A percentile compares a stretch with the other conserved stretches of the same genome.
These are phyloP conservation scores for Cyclocybe cylindracea DNA, from an alignment of 768 basidiomycete species.

Conservation along the genomic window DNA sequence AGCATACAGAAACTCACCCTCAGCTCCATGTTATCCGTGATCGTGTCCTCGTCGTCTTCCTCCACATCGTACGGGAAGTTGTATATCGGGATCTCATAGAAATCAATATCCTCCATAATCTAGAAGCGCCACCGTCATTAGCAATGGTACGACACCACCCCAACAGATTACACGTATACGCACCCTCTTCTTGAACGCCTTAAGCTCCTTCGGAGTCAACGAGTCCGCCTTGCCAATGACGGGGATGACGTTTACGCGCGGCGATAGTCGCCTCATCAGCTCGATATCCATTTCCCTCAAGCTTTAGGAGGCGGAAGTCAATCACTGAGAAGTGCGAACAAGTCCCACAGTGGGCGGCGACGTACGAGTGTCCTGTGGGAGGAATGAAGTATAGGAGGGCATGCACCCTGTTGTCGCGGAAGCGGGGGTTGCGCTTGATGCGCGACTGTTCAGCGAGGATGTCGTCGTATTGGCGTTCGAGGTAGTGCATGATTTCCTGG, in stretches of 20 bases:
- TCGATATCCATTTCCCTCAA: conserved; percentile 92
- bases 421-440: conserved; percentile 91
- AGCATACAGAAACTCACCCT: conserved; percentile 44
- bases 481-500: conserved; percentile 82
- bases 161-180: conserved; percentile 13
- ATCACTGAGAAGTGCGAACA: background rate
- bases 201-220: conserved; percentile 78
- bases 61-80: conserved; percentile 95
- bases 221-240: conserved; percentile 88
- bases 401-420: conserved; percentile 88
- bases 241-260: conserved; percentile 92
- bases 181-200: conserved; percentile 81
- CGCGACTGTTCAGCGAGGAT: conserved; percentile 85
- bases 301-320: conserved; percentile 31
- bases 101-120: conserved; percentile 93
- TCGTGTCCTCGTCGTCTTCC: conserved; percentile 92
- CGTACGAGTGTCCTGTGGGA: conserved; percentile 84
- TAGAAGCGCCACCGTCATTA: conserved; percentile 21
- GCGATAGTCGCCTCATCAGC: conserved; percentile 86
- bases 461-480: conserved; percentile 93
- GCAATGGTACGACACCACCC: too few species aligned
- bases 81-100: conserved; percentile 89
- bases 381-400: conserved; percentile 89
- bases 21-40: conserved; percentile 87
- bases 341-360: conserved; percentile 12